phyloP scores from a whole-genome alignment of 345 rosid genomes.

The Streptanthus diversifolius region DNA sequence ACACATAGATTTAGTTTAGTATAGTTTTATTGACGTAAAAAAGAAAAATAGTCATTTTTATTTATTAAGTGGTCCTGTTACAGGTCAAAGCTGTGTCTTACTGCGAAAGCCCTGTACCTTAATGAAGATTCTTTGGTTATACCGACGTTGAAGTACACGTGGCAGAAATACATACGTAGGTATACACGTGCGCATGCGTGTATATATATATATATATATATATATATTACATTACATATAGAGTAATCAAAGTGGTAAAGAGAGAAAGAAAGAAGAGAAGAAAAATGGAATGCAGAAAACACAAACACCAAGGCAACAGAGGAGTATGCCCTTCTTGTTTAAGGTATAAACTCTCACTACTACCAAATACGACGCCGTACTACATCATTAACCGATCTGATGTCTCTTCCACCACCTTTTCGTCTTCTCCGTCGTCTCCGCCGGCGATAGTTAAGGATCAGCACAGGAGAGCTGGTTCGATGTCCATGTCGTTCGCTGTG shows the following conservation, averaged over 20 bases:
- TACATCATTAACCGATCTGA: slow-evolving; percentile 15
- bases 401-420: background rate
- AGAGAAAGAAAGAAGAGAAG: background rate
- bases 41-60: background rate
- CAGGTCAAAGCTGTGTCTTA: slow-evolving; percentile 4
- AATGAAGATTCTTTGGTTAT: slow-evolving; percentile 7
- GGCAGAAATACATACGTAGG: slow-evolving; percentile 14
- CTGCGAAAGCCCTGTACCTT: slow-evolving; percentile 21
- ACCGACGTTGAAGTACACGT: slow-evolving; percentile 27
- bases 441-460: slow-evolving; percentile 22
- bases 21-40: background rate
- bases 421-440: slow-evolving; percentile 23
- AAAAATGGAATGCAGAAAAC: slow-evolving; percentile 37
- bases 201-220: slow-evolving; percentile 2
- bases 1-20: too few species aligned
- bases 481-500: slow-evolving; percentile 42
- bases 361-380: slow-evolving; percentile 23
- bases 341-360: slow-evolving; percentile 21
- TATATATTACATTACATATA: background rate
- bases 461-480: slow-evolving; percentile 39
- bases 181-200: slow-evolving; percentile 8
- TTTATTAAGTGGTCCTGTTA: background rate
- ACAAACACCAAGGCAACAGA: slow-evolving; percentile 22
- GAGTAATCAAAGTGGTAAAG: background rate
- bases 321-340: slow-evolving; percentile 35